phyloP scores from a whole-genome alignment of 2,329 filamentous ascomycete species.

The Colletotrichum somersetense region DNA sequence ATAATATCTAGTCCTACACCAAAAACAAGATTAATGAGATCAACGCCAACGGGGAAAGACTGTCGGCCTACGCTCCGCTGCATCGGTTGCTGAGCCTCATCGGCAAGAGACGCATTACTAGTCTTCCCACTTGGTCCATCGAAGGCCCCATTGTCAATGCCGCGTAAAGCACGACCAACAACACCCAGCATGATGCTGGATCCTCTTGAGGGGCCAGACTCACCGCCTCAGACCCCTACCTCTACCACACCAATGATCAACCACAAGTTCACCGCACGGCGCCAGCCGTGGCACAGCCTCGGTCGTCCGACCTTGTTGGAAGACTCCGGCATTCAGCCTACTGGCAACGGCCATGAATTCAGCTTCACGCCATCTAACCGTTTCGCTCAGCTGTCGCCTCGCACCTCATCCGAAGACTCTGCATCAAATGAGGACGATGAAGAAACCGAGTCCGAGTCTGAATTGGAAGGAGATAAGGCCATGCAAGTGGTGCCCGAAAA shows the following conservation, averaged over 20 bases:
- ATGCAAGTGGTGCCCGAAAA: not conserved
- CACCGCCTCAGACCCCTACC: conserved; percentile 62
- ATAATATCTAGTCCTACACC: conserved; percentile 19
- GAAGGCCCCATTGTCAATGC: conserved; percentile 45
- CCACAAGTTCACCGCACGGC: conserved; percentile 50
- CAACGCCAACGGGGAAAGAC: conserved; percentile 17
- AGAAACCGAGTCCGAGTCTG: conserved; percentile 24
- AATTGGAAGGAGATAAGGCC: conserved; percentile 8
- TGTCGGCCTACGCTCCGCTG: not conserved
- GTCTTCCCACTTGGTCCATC: not conserved
- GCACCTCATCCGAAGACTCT: conserved; percentile 48
- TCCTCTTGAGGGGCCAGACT: conserved; percentile 56
- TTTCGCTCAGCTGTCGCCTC: conserved; percentile 49
- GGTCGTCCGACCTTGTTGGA: conserved; percentile 48
- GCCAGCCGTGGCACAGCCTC: conserved; percentile 50
- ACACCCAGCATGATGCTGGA: conserved; percentile 57
- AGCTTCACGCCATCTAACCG: conserved; percentile 50
- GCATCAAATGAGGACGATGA: conserved; percentile 36
- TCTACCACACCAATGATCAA: conserved; percentile 51
- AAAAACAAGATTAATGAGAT: conserved; percentile 36
- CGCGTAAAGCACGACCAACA: conserved; percentile 54
- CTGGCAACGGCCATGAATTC: conserved; percentile 57
- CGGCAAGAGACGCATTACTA: not conserved
- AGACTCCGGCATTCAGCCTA: conserved; percentile 58
- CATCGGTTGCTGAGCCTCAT: not conserved